Percentiles rank a stretch among this genome's conserved stretches.
These are phyloP conservation scores for Apiospora marii DNA, from an alignment of 2,329 filamentous ascomycete genomes.

Conservation along the genomic window DNA sequence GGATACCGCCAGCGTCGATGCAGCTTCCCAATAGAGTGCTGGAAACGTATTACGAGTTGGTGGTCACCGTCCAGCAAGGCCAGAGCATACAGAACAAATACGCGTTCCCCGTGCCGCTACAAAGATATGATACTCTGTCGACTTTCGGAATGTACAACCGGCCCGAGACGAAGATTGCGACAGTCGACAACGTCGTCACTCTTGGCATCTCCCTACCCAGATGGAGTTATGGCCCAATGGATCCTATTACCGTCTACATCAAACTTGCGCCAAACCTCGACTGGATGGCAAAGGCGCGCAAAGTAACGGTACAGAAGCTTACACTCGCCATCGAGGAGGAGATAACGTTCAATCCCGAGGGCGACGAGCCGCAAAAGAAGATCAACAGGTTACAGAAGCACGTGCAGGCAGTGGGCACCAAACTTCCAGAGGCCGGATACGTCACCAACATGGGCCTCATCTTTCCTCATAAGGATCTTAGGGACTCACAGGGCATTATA, in stretches of 20 bases:
- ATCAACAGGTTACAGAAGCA: conserved; percentile 87
- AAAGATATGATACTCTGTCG: conserved; percentile 93
- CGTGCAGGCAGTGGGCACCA: conserved; percentile 80
- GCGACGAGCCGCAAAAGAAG: conserved; percentile 92
- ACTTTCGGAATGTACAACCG: conserved; percentile 99
- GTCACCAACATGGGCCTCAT: conserved; percentile 91
- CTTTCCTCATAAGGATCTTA: conserved; percentile 87
- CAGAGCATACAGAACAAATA: conserved; percentile 88
- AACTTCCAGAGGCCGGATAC: conserved; percentile 89
- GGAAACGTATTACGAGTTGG: conserved; percentile 96
- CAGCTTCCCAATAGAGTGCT: conserved; percentile 92
- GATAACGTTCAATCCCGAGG: conserved; percentile 98
- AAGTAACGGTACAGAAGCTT: conserved; percentile 93
- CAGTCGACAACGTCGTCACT: conserved; percentile 89
- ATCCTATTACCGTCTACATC: conserved; percentile 95
- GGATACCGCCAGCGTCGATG: conserved; percentile 91
- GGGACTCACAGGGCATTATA: conserved; percentile 87
- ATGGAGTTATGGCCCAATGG: conserved; percentile 95
- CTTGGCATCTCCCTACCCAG: conserved; percentile 90
- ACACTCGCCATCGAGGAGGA: conserved; percentile 95
- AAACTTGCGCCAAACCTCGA: conserved; percentile 92
- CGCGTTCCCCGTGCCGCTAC: conserved; percentile 87
- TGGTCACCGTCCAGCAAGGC: conserved; percentile 94
- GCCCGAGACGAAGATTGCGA: conserved; percentile 85
- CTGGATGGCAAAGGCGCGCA: conserved; percentile 88